Conservation (phyloP, 1,284 basidiomycete genomes). For the Marasmius oreades region DNA sequence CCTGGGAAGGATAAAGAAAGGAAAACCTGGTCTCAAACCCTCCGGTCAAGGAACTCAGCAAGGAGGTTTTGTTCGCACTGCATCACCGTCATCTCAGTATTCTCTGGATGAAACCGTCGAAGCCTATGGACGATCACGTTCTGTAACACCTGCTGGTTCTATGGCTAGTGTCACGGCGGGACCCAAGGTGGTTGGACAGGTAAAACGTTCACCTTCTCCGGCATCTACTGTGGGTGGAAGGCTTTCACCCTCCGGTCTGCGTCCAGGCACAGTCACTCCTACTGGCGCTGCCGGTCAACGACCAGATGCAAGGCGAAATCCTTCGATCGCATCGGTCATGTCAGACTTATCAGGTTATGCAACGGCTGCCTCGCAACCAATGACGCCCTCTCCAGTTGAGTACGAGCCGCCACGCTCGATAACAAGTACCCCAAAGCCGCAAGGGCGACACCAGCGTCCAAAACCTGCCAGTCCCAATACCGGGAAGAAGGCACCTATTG, state of each 20-base stretch:
- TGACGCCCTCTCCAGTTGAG: conserved; percentile 17
- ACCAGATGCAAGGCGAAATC: conserved; percentile 38
- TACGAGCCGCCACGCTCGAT: conserved; percentile 4
- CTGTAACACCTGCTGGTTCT: conserved; percentile 26
- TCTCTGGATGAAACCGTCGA: conserved; percentile 15
- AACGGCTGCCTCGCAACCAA: conserved; percentile 39
- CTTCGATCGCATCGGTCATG: conserved; percentile 62
- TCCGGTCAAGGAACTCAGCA: conserved; percentile 19
- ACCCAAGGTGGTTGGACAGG: conserved; percentile 14
- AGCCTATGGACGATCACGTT: conserved; percentile 4
- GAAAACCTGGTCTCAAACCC: conserved; percentile 28
- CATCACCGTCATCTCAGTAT: conserved; percentile 17
- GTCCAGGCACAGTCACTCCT: conserved; percentile 31
- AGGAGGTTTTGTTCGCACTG: conserved; percentile 1
- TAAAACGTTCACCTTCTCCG: conserved; percentile 18
- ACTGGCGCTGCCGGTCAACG: conserved; percentile 14
- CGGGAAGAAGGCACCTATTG: conserved; percentile 17
- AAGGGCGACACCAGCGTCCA: conserved; percentile 26
- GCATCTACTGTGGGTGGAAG: conserved; percentile 18
- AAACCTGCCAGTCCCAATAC: conserved; percentile 15
- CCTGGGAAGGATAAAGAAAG: conserved; percentile 66
- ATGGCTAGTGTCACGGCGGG: conserved; percentile 35
- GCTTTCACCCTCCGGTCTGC: conserved; percentile 22
- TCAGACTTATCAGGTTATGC: conserved; percentile 57
- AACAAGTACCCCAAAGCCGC: conserved; percentile 17